These are phyloP conservation scores for Tremella fuciformis DNA, from an alignment of 768 basidiomycete species.

Conservation along the genomic window DNA sequence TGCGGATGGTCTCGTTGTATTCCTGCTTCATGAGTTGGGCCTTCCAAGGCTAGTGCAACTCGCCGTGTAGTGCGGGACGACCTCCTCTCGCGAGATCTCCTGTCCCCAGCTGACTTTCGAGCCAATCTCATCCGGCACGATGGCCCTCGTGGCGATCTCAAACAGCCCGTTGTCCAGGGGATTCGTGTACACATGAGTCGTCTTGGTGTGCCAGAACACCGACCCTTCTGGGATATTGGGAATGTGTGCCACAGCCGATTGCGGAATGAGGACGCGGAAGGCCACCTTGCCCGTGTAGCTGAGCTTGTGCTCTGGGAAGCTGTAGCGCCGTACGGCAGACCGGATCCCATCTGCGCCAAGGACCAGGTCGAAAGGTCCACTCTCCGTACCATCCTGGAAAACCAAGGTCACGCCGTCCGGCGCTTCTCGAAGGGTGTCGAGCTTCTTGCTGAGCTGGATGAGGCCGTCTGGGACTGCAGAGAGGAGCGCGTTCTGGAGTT, in stretches of 20 bases:
- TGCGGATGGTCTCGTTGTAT: conserved; percentile 24
- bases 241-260: conserved; percentile 23
- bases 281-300: conserved; percentile 37
- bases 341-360: conserved; percentile 42
- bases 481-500: conserved; percentile 33
- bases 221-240: conserved; percentile 17
- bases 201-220: conserved; percentile 22
- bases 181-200: conserved; percentile 26
- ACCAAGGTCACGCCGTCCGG: conserved; percentile 11
- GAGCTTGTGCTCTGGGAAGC: conserved; percentile 35
- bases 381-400: conserved; percentile 27
- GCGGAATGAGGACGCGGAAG: conserved; percentile 27
- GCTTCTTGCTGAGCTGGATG: conserved; percentile 30
- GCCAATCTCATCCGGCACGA: conserved; percentile 18
- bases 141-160: conserved; percentile 22
- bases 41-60: conserved; percentile 1
- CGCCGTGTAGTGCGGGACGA: conserved; percentile 21
- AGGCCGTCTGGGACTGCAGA: conserved; percentile 20
- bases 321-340: conserved; percentile 33
- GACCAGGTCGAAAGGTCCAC: conserved; percentile 30
- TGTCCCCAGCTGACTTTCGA: conserved; percentile 33
- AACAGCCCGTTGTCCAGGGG: conserved; percentile 25
- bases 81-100: conserved; percentile 11
- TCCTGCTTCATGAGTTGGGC: conserved; percentile 6
- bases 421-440: conserved; percentile 16